Evolutionary conservation across 1,284 basidiomycete genomes (phyloP).

Genomic region (Peniophora sp.): DNA sequence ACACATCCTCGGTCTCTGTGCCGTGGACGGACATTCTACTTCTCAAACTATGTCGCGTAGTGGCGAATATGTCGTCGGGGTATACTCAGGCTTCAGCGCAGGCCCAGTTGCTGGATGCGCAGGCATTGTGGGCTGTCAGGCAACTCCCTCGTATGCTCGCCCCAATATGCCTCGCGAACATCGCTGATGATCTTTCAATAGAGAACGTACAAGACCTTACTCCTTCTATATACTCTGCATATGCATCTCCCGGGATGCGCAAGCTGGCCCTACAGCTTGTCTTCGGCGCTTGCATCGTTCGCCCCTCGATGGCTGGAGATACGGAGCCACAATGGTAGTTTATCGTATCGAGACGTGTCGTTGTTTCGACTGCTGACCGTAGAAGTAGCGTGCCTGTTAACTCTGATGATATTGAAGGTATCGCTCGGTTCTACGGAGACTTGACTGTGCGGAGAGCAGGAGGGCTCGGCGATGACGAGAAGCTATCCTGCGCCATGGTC

Average conservation of each 20-base stretch:
- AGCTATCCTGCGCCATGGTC: constrained; percentile 40
- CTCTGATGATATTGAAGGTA: not conserved
- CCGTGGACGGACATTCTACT: constrained; percentile 38
- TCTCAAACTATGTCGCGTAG: constrained; percentile 29
- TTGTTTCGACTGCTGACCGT: not conserved
- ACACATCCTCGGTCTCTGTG: not conserved
- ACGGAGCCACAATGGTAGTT: no score
- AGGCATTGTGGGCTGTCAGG: constrained; percentile 45
- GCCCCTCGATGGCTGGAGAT: constrained; percentile 27
- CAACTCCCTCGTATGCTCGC: constrained; percentile 53
- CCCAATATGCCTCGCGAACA: not conserved
- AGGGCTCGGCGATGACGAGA: constrained; percentile 21
- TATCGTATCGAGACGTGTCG: constrained; percentile 6
- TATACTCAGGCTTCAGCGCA: constrained; percentile 10
- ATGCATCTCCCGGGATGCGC: constrained; percentile 48
- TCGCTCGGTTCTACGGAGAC: not conserved
- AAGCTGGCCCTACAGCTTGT: constrained; percentile 46
- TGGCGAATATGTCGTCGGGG: not conserved
- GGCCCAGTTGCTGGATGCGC: constrained; percentile 37
- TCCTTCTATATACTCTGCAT: constrained; percentile 34
- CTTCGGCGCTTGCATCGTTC: constrained; percentile 47
- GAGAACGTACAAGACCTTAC: constrained; percentile 42
- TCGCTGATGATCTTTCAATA: constrained; percentile 16
- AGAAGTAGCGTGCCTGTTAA: not conserved
- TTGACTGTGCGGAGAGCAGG: not conserved